Conservation (phyloP, 1,284 basidiomycete genomes). For the Apiotrichum gamsii region DNA sequence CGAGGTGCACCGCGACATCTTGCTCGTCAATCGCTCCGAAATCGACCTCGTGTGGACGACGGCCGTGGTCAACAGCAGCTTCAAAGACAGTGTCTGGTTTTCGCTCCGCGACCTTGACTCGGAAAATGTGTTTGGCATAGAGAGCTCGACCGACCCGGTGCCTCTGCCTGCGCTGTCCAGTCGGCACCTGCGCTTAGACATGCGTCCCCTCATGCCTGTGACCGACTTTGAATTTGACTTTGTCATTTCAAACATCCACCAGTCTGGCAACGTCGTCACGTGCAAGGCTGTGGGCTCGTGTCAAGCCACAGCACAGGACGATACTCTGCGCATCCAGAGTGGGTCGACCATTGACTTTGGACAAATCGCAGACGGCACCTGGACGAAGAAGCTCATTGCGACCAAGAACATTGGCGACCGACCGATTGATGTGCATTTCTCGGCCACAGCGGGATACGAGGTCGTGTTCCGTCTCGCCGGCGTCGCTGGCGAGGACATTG, state of each 20-base stretch:
- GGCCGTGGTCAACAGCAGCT: slow-evolving; percentile 31
- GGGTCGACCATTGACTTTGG: slow-evolving; percentile 50
- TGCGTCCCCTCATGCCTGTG: slow-evolving; percentile 29
- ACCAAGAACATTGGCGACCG: slow-evolving; percentile 49
- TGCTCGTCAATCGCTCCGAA: slow-evolving; percentile 44
- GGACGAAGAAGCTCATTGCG: slow-evolving; percentile 49
- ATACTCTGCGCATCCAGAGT: slow-evolving; percentile 47
- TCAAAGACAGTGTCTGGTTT: slow-evolving; percentile 43
- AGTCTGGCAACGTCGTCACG: slow-evolving; percentile 40
- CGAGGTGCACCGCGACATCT: slow-evolving; percentile 39
- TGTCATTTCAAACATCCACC: slow-evolving; percentile 39
- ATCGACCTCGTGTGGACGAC: slow-evolving; percentile 43
- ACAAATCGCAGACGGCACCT: slow-evolving; percentile 49
- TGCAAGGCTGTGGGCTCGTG: slow-evolving; percentile 36
- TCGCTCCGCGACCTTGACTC: slow-evolving; percentile 44
- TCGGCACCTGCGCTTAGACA: slow-evolving; percentile 36
- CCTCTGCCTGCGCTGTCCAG: slow-evolving; percentile 40
- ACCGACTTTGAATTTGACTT: slow-evolving; percentile 42
- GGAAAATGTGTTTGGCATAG: slow-evolving; percentile 45
- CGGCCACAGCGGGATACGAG: slow-evolving; percentile 46
- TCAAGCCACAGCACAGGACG: slow-evolving; percentile 37
- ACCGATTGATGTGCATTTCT: slow-evolving; percentile 49
- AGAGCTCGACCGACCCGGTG: slow-evolving; percentile 35
- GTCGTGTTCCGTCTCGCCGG: slow-evolving; percentile 50
- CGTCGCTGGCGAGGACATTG: slow-evolving; percentile 43